Evolutionary conservation across 2,329 filamentous ascomycete species (phyloP), one percentile per base, ranked within the genome.

Genomic region (Dothistroma septosporum): DNA sequence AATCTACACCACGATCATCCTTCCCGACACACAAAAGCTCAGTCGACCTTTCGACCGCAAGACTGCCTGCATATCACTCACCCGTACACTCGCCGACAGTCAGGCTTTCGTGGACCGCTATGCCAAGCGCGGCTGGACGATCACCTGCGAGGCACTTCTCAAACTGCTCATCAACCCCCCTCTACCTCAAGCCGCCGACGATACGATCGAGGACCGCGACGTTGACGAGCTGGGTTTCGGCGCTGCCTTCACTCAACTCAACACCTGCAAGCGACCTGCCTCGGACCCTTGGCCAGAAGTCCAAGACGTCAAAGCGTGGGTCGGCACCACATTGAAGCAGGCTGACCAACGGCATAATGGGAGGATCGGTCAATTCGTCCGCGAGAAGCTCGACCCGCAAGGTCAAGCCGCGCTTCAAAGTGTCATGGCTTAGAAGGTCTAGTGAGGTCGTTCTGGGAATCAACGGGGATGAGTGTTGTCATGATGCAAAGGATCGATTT

Each of bases 171-270:
- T 93, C 73, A 95, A 96, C 76, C 91, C 93, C 28, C 92, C 93
- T 37, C 84, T 93, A 4, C 81, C 82, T 14, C 78, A 83, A 7
- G 78, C 80, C 16, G 84, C 87, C 1, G 87, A 89, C 59, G 91
- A 95, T 67, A 79, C 90, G 55, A 87, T 96, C 64, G 85, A 86
- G 11, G 94, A 97, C 73, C 87, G 91, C 2, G 93, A 97, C 70
- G 90, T 96, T 28, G 94, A 99, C 70, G 94, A 99, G 74, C 87
- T 97, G 67, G 88, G 91, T 31, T 99, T 99, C 72, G 94, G 94
- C 28, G 87, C 97, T 66, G 93, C 92, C 9, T 99, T 96, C 77
- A 97, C 94, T 0, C 88, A 90, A 33, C 83, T 99, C 64, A 96
- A 93, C 78, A 97, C 93, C 0, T 94, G 93, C 79, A 91, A 88